Percentiles rank a stretch among this genome's conserved stretches.
Conservation (phyloP, 1,284 basidiomycete species). For the Trametes versicolor region DNA sequence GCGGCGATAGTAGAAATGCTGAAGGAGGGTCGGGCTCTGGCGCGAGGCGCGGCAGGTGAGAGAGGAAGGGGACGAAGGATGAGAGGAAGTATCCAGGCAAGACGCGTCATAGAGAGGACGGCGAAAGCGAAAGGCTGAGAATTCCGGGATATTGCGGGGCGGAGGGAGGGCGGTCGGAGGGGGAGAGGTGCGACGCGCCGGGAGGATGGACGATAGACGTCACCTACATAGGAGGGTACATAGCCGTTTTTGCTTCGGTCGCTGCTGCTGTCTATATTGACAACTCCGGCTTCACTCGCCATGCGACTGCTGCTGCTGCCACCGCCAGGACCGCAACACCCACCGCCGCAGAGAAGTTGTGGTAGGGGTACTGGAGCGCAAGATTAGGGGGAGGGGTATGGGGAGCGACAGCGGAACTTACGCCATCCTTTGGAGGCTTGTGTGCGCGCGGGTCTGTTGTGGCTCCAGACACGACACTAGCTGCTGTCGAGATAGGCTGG, state of each 20-base stretch:
- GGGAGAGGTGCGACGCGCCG: constrained; percentile 14
- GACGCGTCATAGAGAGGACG: constrained; percentile 13
- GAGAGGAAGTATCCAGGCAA: constrained; percentile 27
- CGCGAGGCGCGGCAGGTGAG: constrained; percentile 30
- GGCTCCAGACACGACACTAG: constrained; percentile 29
- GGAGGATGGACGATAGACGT: constrained; percentile 12
- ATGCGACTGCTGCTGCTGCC: constrained; percentile 71
- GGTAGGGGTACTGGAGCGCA: constrained; percentile 29
- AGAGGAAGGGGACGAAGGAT: constrained; percentile 10
- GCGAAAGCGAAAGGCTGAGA: constrained; percentile 19
- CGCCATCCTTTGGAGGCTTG: constrained; percentile 29
- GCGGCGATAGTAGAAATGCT: constrained; percentile 16
- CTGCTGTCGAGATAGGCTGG: constrained; percentile 46
- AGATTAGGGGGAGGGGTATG: constrained; percentile 18
- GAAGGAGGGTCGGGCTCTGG: constrained; percentile 33
- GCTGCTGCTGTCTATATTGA: constrained; percentile 28
- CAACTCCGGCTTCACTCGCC: constrained; percentile 62
- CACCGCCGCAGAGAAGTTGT: constrained; percentile 52
- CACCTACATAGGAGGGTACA: constrained; percentile 30
- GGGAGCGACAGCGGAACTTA: constrained; percentile 24
- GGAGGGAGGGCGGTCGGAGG: background rate
- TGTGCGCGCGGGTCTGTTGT: constrained; percentile 33
- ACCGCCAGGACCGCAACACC: constrained; percentile 68
- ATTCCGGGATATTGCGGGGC: constrained; percentile 30
- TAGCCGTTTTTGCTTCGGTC: constrained; percentile 29